These are phyloP conservation scores for Dactylella cylindrospora DNA, from an alignment of 2,329 filamentous ascomycete genomes.

Conservation along the genomic window DNA sequence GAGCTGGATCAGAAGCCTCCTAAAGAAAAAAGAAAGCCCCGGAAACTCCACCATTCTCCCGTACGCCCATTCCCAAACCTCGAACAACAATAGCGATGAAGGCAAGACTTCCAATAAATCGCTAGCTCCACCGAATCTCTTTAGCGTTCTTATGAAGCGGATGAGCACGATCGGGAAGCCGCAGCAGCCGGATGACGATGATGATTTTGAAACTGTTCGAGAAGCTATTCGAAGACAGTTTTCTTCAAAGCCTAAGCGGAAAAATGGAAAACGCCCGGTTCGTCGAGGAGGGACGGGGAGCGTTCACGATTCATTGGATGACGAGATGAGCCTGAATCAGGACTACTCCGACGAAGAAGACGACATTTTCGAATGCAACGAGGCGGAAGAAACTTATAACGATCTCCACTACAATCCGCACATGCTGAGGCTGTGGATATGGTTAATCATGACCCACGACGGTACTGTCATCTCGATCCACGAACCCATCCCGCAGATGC, in stretches of 20 bases:
- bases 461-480: conserved; percentile 57
- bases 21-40: conserved; percentile 16
- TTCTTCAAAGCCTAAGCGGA: conserved; percentile 21
- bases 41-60: conserved; percentile 31
- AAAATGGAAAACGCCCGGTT: background rate
- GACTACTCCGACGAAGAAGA: conserved; percentile 20
- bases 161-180: conserved; percentile 23
- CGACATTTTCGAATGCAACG: conserved; percentile 36
- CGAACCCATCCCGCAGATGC: conserved; percentile 52
- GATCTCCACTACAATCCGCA: conserved; percentile 50
- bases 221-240: conserved; percentile 32
- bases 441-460: conserved; percentile 53
- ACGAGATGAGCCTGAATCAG: conserved; percentile 33
- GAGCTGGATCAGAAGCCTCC: conserved; percentile 20
- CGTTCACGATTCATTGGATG: conserved; percentile 20
- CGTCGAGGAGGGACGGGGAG: conserved; percentile 41
- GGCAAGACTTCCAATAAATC: conserved; percentile 20
- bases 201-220: conserved; percentile 44
- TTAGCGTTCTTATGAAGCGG: conserved; percentile 27
- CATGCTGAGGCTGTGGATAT: conserved; percentile 58
- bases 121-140: conserved; percentile 9
- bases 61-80: conserved; percentile 16
- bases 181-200: conserved; percentile 36
- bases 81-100: conserved; percentile 43
- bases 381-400: conserved; percentile 45